Conservation (phyloP, 2,329 filamentous ascomycete species). For the Botryotinia narcissicola region DNA sequence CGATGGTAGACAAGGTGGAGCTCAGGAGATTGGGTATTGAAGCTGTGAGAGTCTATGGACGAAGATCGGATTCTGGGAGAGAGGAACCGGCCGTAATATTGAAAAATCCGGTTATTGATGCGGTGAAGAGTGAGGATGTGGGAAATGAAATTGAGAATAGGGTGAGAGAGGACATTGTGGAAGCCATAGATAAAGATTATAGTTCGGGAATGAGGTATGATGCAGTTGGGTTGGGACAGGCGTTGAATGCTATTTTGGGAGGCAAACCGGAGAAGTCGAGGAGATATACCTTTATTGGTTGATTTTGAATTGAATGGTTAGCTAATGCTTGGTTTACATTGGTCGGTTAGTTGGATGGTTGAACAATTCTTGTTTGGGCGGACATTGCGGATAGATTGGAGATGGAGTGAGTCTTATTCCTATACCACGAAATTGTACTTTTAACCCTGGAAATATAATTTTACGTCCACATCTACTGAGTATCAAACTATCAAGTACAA, state of each 20-base stretch:
- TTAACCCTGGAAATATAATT: not conserved
- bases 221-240: slow-evolving; percentile 67
- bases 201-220: slow-evolving; percentile 67
- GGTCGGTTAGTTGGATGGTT: not conserved
- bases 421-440: not conserved
- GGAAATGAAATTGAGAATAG: not conserved
- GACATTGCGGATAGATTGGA: not conserved
- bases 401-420: not conserved
- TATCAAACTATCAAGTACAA: not conserved
- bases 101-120: not conserved
- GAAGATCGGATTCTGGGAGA: slow-evolving; percentile 45
- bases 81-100: slow-evolving; percentile 38
- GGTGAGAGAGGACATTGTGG: not conserved
- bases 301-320: not conserved
- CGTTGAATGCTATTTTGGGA: slow-evolving; percentile 74
- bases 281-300: slow-evolving; percentile 54
- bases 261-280: slow-evolving; percentile 51
- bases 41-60: slow-evolving; percentile 72
- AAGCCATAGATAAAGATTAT: slow-evolving; percentile 25
- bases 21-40: slow-evolving; percentile 70
- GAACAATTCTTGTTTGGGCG: not conserved
- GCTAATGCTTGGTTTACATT: not conserved
- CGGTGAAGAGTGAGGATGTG: not conserved
- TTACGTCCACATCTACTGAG: not conserved
- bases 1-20: slow-evolving; percentile 64